Evolutionary conservation across 495 filamentous ascomycete genomes (phyloP).

Genomic region (Cercophora sp.): DNA sequence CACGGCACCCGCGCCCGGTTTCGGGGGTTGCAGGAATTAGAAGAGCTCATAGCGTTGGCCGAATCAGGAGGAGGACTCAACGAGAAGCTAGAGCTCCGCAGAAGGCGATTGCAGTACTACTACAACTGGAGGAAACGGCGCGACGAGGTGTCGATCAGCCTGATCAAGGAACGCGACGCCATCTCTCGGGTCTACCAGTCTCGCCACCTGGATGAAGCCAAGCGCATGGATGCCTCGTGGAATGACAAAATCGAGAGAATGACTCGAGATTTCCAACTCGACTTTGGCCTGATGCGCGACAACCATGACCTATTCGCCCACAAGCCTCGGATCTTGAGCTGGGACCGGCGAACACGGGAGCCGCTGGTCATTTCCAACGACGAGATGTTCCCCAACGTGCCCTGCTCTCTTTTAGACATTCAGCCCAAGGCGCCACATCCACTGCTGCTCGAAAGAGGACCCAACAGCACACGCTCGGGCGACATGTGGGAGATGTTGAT

Average conservation of each 20-base stretch:
- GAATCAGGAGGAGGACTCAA: no score
- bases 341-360: constrained; percentile 59
- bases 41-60: no score
- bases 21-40: no score
- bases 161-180: neutral
- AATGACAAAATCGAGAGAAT: constrained; percentile 7
- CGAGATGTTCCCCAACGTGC: constrained; percentile 55
- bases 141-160: neutral
- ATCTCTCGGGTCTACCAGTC: neutral
- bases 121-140: neutral
- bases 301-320: constrained; percentile 42
- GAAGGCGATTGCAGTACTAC: neutral
- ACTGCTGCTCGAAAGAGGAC: constrained; percentile 34
- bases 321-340: constrained; percentile 48
- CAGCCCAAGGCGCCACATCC: constrained; percentile 37
- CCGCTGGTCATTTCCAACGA: constrained; percentile 42
- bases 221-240: constrained; percentile 18
- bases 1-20: no score
- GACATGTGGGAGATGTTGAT: constrained; percentile 40
- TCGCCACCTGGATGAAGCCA: neutral
- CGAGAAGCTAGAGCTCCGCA: no score
- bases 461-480: constrained; percentile 24
- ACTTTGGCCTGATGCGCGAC: constrained; percentile 38
- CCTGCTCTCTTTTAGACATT: constrained; percentile 40
- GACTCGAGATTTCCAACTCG: constrained; percentile 11